phyloP scores from a whole-genome alignment of 768 basidiomycete genomes.

The Inosperma sp. region DNA sequence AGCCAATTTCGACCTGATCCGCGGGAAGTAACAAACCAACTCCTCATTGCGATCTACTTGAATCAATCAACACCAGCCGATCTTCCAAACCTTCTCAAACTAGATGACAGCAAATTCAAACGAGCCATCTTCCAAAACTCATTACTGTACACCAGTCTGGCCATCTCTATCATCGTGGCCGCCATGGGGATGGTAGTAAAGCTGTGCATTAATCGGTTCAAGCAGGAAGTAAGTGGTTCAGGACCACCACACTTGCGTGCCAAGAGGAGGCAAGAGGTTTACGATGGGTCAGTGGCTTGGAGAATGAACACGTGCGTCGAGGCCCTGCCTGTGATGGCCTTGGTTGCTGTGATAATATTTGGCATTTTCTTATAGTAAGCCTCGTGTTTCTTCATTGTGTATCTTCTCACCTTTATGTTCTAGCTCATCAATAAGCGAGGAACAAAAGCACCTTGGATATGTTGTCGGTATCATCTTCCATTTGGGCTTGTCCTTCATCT shows the following conservation, averaged over 20 bases:
- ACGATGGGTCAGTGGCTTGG: conserved; percentile 13
- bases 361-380: conserved; percentile 16
- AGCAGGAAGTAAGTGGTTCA: not conserved
- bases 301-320: conserved; percentile 13
- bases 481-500: not conserved
- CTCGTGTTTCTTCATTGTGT: not conserved
- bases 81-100: not conserved
- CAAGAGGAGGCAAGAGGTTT: conserved; percentile 14
- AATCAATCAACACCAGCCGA: not conserved
- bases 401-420: not conserved
- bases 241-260: conserved; percentile 14
- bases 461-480: conserved; percentile 4
- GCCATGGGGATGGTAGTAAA: conserved; percentile 9
- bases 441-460: not conserved
- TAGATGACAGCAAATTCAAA: not conserved
- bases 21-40: conserved; percentile 11
- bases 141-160: conserved; percentile 9
- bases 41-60: conserved; percentile 12
- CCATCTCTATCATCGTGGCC: conserved; percentile 5
- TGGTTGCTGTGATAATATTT: conserved; percentile 13
- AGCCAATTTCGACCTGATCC: conserved; percentile 9
- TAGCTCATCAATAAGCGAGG: not conserved
- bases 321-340: conserved; percentile 11
- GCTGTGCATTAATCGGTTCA: conserved; percentile 16
- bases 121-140: conserved; percentile 1